phyloP scores from a whole-genome alignment of 116 monocot species.

The Posidonia oceanica region DNA sequence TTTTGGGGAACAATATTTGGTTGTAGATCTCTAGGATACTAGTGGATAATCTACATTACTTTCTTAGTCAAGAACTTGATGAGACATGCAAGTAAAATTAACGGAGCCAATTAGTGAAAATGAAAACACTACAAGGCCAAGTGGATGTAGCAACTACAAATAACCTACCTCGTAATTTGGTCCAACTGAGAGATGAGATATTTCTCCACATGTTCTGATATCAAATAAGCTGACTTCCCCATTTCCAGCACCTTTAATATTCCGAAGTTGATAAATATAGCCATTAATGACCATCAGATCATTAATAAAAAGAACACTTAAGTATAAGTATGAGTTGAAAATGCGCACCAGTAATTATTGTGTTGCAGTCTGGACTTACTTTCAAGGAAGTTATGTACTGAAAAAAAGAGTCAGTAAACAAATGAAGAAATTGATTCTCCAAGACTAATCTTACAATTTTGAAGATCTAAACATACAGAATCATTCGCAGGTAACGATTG shows the following conservation, averaged over 20 bases:
- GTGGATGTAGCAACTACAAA: background rate
- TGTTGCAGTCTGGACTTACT: constrained; percentile 43
- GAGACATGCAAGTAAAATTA: too few species aligned
- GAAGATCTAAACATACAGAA: constrained; percentile 36
- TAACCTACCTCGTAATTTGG: constrained; percentile 40
- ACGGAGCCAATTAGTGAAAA: too few species aligned
- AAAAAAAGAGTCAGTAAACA: constrained; percentile 17
- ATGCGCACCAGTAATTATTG: constrained; percentile 53
- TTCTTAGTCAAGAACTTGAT: too few species aligned
- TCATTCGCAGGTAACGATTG: constrained; percentile 49
- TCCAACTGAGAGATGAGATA: constrained; percentile 70
- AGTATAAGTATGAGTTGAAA: background rate
- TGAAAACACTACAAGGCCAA: too few species aligned
- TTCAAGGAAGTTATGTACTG: constrained; percentile 75
- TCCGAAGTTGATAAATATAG: background rate
- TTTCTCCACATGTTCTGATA: constrained; percentile 45
- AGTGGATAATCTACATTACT: too few species aligned
- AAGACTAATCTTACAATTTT: background rate
- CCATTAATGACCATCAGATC: background rate
- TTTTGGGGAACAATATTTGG: too few species aligned
- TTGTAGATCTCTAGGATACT: too few species aligned
- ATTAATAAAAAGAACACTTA: background rate
- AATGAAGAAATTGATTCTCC: constrained; percentile 2
- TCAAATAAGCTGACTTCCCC: constrained; percentile 78
- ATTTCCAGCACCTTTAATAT: constrained; percentile 62